Evolutionary conservation across 768 basidiomycete species (phyloP), one percentile per base, ranked within the genome.

Genomic region (Pleurotus citrinopileatus): DNA sequence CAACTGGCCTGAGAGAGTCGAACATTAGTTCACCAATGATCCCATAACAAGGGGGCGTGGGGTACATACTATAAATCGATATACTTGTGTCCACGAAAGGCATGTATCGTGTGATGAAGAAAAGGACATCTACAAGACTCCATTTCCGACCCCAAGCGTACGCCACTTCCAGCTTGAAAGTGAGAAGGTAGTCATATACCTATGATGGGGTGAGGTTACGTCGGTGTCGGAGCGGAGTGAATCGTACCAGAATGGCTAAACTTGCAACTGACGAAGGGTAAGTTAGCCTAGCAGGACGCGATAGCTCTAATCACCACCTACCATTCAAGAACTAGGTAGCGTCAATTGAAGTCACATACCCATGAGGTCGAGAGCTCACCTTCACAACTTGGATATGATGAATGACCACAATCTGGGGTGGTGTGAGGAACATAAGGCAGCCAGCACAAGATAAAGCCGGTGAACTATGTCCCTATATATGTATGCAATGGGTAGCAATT

Each of bases 11-110:
- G 34, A 36, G 17, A 40, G 29, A 6, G 13, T 6, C 1, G 45
- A 15, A 44, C 22, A 6, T 15, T 15, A 3, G 6, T 3, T 23
- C 20, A 47, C n/a, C n/a, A 10, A 9, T n/a, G 45, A 13, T n/a
- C 5, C 17, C 38, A 40, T n/a, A n/a, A 29, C 25, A n/a, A 3
- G 15, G 13, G 2, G 28, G 29, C 13, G 12, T 22, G 8, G 34
- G n/a, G 12, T 22, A 51, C 48, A 8, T 15, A 51, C 48, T 51
- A 22, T 51, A 51, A 12, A 51, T 34, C 19, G 48, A 51, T 8
- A 51, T 51, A 8, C 48, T 34, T 13, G 26, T 9, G 4, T 19
- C 17, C 13, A 32, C n/a, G 27, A 47, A 47, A 28, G 2, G 27
- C 26, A 28, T 15, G 13, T 32, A 32, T 22, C 45, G 3, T 29